A percentile compares a stretch with the other conserved stretches of the same genome.
Conservation (phyloP, 1,284 basidiomycete genomes). For the Ustilago trichophora region DNA sequence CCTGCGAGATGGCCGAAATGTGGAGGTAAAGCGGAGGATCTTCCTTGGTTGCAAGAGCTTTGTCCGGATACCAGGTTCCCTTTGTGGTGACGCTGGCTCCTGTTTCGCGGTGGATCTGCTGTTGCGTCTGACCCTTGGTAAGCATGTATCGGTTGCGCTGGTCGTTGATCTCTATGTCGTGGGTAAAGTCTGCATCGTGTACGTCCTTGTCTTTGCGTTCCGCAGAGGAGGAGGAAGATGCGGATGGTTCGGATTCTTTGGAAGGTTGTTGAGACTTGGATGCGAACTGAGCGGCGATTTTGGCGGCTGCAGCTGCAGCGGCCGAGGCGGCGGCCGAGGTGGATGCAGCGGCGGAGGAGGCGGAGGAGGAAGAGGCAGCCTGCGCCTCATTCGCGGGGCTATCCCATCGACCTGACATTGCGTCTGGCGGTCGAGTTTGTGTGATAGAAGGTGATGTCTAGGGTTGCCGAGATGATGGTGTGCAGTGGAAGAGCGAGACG, state of each 20-base stretch:
- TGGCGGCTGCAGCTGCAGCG: conserved; percentile 58
- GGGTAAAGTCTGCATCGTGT: conserved; percentile 83
- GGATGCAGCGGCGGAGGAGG: conserved; percentile 6
- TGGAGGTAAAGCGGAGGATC: conserved; percentile 84
- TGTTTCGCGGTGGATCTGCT: conserved; percentile 74
- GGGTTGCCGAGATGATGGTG: no score
- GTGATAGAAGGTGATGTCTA: no score
- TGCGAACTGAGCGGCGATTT: conserved; percentile 60
- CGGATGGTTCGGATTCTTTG: conserved; percentile 70
- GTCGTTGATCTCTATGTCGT: conserved; percentile 98
- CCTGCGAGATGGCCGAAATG: conserved; percentile 82
- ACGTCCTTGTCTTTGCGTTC: conserved; percentile 72
- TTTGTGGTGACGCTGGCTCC: conserved; percentile 63
- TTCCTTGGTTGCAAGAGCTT: conserved; percentile 50
- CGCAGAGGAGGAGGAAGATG: no score
- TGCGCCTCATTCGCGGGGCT: conserved; percentile 15
- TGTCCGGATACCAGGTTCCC: conserved; percentile 79
- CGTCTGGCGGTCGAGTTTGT: no score
- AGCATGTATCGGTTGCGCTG: conserved; percentile 92
- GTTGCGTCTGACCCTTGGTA: conserved; percentile 91
- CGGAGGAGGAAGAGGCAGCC: conserved; percentile 31
- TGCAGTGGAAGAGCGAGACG: no score
- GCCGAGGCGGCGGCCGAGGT: no score
- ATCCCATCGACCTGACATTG: conserved; percentile 40
- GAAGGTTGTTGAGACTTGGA: conserved; percentile 7